A percentile compares a stretch with the other conserved stretches of the same genome.
Conservation (phyloP, 306 rosid species). For the Casuarina equisetifolia region DNA sequence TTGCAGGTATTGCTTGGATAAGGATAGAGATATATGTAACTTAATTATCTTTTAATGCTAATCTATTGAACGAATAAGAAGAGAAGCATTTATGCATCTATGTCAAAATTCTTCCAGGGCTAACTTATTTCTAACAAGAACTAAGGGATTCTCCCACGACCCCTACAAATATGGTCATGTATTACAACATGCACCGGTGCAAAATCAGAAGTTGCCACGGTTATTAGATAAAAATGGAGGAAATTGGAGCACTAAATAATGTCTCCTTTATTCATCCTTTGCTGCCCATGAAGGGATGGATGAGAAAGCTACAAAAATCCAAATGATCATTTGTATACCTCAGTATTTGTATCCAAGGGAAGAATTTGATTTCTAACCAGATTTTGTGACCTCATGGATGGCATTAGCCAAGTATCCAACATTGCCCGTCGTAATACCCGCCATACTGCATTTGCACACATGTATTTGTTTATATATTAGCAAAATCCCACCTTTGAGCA, state of each 20-base stretch:
- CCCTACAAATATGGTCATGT: not conserved
- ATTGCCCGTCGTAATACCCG: conserved; percentile 81
- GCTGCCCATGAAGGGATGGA: not conserved
- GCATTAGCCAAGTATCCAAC: conserved; percentile 85
- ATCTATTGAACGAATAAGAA: not conserved
- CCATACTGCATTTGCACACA: conserved; percentile 61
- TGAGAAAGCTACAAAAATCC: not conserved
- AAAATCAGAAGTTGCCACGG: not conserved
- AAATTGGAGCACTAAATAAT: conserved; percentile 7
- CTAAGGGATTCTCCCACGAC: too few relatives aligned
- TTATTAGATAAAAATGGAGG: not conserved
- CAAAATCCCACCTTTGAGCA: not conserved
- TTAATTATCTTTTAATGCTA: not conserved
- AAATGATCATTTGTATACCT: not conserved
- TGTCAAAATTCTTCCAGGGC: not conserved
- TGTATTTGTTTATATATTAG: not conserved
- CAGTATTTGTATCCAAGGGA: not conserved
- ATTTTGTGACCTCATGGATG: conserved; percentile 82
- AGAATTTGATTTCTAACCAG: conserved; percentile 33
- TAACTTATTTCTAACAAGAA: not conserved
- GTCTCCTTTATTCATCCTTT: conserved; percentile 3
- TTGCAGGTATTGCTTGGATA: too few relatives aligned
- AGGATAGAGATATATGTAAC: too few relatives aligned
- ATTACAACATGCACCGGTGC: conserved; percentile 9
- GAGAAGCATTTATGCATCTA: not conserved